A percentile compares a stretch with the other conserved stretches of the same genome.
Conservation (phyloP, 768 basidiomycete genomes). For the Gymnopilus dilepis region DNA sequence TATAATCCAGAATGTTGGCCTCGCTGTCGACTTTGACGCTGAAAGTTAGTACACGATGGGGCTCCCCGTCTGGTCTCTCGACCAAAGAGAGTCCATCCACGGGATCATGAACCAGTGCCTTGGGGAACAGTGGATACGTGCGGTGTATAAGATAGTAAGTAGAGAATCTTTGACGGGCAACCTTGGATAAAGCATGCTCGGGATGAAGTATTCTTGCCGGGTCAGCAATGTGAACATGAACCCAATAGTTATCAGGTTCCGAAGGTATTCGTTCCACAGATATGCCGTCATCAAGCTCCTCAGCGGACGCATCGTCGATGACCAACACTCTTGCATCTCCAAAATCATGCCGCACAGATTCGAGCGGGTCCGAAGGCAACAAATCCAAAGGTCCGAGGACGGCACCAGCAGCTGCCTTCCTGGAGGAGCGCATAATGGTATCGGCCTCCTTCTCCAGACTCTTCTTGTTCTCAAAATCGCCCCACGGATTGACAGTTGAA, state of each 20-base stretch:
- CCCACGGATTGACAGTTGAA: conserved; percentile 40
- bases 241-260: conserved; percentile 70
- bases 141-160: conserved; percentile 71
- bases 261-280: conserved; percentile 74
- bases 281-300: conserved; percentile 94
- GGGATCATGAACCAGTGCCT: conserved; percentile 51
- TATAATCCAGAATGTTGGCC: conserved; percentile 73
- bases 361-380: conserved; percentile 65
- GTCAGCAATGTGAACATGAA: conserved; percentile 94
- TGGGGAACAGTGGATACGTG: conserved; percentile 77
- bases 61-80: conserved; percentile 38
- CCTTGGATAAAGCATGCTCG: conserved; percentile 60
- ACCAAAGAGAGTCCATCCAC: conserved; percentile 47
- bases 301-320: conserved; percentile 78
- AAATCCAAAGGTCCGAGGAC: conserved; percentile 69
- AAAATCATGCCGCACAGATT: conserved; percentile 84
- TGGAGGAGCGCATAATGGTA: conserved; percentile 33
- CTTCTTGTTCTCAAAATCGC: conserved; percentile 36
- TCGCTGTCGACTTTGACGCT: conserved; percentile 67
- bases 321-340: conserved; percentile 82
- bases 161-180: conserved; percentile 56
- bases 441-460: conserved; percentile 31
- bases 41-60: conserved; percentile 74
- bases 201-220: conserved; percentile 83
- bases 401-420: conserved; percentile 26